phyloP scores from a whole-genome alignment of 108 stramenopile genomes.

The Aurantiochytrium sp. region DNA sequence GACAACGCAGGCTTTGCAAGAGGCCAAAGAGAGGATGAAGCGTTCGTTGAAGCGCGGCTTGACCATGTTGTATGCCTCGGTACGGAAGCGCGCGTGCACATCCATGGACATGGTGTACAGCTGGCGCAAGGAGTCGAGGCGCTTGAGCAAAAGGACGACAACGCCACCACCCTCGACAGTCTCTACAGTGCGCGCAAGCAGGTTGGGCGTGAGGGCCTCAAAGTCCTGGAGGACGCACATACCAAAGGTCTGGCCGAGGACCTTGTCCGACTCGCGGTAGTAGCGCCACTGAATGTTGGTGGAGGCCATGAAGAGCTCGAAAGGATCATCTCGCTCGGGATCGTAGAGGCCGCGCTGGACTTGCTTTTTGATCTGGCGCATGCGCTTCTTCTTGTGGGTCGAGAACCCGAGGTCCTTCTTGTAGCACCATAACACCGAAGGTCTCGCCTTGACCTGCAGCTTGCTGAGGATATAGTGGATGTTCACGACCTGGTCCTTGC shows the following conservation, averaged over 20 bases:
- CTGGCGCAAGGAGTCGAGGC: slow-evolving; percentile 87
- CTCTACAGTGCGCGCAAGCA: slow-evolving; percentile 95
- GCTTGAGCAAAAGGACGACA: slow-evolving; percentile 80
- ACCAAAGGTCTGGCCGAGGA: slow-evolving; percentile 89
- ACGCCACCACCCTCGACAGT: slow-evolving; percentile 95
- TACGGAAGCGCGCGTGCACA: slow-evolving; percentile 90
- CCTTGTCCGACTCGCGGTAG: slow-evolving; percentile 91
- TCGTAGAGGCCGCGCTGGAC: slow-evolving; percentile 66
- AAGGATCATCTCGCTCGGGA: slow-evolving; percentile 63
- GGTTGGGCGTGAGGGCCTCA: slow-evolving; percentile 94
- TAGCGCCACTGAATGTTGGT: slow-evolving; percentile 97
- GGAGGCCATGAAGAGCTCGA: slow-evolving; percentile 89
- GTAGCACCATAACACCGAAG: slow-evolving; percentile 96
- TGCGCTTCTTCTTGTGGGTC: slow-evolving; percentile 68
- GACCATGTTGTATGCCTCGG: slow-evolving; percentile 65
- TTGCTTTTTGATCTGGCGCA: slow-evolving; percentile 88
- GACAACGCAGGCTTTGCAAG: slow-evolving; percentile 79
- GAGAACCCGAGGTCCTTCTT: slow-evolving; percentile 98
- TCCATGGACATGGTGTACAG: slow-evolving; percentile 98
- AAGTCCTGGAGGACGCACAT: slow-evolving; percentile 95
- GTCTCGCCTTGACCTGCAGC: slow-evolving; percentile 66
- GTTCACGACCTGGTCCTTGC: slow-evolving; percentile 95
- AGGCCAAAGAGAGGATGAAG: slow-evolving; percentile 82
- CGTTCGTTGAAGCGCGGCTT: slow-evolving; percentile 97
- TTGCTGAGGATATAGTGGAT: slow-evolving; percentile 80